These are phyloP conservation scores for Sesbania bispinosa DNA, from an alignment of 306 rosid species.

Conservation along the genomic window DNA sequence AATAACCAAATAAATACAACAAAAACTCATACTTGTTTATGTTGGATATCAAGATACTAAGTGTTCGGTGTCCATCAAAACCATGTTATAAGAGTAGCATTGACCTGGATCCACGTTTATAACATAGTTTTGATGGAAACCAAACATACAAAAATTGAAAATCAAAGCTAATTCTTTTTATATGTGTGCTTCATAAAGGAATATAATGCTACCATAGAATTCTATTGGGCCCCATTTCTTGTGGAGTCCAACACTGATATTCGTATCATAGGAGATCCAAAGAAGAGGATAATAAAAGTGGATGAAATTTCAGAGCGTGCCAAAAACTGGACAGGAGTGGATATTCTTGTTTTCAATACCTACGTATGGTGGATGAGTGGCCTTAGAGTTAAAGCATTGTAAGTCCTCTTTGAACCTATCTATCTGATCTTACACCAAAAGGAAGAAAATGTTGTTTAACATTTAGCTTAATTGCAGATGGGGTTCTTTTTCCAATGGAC, in stretches of 20 bases:
- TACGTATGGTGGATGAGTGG: conserved; percentile 99
- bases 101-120: no score
- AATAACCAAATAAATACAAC: background rate
- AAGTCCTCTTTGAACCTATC: conserved; percentile 24
- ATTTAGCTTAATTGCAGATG: conserved; percentile 49
- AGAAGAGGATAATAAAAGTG: conserved; percentile 78
- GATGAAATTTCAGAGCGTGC: conserved; percentile 77
- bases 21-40: background rate
- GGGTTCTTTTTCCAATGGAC: conserved; percentile 91
- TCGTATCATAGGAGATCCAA: conserved; percentile 70
- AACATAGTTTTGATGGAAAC: no score
- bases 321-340: conserved; percentile 73
- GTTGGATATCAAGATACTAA: background rate
- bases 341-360: conserved; percentile 81
- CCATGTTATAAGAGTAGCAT: no score
- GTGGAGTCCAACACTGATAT: conserved; percentile 87
- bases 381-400: conserved; percentile 65
- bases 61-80: no score
- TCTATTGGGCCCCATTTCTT: conserved; percentile 95
- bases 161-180: background rate
- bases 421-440: background rate
- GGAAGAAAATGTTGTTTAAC: background rate
- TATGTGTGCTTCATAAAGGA: conserved; percentile 41
- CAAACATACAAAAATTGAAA: no score
- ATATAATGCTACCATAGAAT: conserved; percentile 77